Evolutionary conservation across 345 rosid species (phyloP), one percentile per base, ranked within the genome.

Genomic region (Reutealis trisperma): DNA sequence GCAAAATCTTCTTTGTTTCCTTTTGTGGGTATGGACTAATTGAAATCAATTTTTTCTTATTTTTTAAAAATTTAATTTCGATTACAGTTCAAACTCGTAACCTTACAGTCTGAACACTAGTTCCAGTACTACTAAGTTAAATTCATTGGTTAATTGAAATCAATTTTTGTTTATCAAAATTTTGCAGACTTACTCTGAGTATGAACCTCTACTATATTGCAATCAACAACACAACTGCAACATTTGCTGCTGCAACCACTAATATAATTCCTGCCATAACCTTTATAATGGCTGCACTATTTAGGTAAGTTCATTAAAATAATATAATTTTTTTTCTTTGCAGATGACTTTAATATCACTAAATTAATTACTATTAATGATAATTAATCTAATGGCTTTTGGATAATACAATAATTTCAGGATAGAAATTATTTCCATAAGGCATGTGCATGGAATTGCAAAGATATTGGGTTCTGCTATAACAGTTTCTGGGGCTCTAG

Each of bases 181-280:
- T 42, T 70, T 82, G 32, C 89, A 94, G 98, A 82, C 89, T 93
- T 21, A 87, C 97, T 2, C 1, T 89, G 63, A 87, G 93, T 83
- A 83, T 89, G 32, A 93, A 94, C 80, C 89, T 93, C 61, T 94
- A 78, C 82, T 86, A 77, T 62, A 81, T 88, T 19, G 97, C 97
- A 59, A 88, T 94, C 76, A 84, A 86, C 67, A 79, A 87, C 70
- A 93, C 93, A 1, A 84, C 97, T 13, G 97, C 98, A 62, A 93
- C 97, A 44, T 89, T 93, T 76, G 98, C 98, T 10, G 90, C 97
- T 68, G 98, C 97, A 59, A 80, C 90, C 59, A 89, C 95, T 70
- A 94, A 93, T 84, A 83, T 87, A 18, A 82, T 93, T 61, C 98
- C 98, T 32, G 91, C 90, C 73, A 88, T 93, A 37, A 91, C 98